Evolutionary conservation across 768 basidiomycete species (phyloP).

Genomic region (Auriscalpium vulgare): DNA sequence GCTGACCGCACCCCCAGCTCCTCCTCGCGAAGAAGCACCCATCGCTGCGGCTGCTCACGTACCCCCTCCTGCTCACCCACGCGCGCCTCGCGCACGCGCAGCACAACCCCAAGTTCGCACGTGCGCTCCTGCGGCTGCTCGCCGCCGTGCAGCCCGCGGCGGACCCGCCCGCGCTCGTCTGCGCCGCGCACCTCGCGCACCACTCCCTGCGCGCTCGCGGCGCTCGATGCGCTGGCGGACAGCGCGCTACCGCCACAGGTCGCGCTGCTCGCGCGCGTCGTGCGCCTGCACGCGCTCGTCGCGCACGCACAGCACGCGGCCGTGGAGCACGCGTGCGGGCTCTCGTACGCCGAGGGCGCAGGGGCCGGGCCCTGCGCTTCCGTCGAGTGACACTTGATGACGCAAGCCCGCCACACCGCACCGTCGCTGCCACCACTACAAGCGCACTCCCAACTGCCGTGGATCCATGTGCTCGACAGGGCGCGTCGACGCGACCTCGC

Average conservation of each 20-base stretch:
- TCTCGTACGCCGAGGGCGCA: slow-evolving; percentile 22
- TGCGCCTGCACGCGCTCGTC: slow-evolving; percentile 48
- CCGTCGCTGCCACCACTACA: no score
- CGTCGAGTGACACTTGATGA: no score
- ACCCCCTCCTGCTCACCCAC: slow-evolving; percentile 53
- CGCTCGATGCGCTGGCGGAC: no score
- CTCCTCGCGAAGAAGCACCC: slow-evolving; percentile 63
- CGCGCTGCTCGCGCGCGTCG: slow-evolving; percentile 40
- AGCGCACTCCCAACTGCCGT: no score
- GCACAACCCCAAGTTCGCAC: slow-evolving; percentile 52
- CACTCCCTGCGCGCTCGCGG: slow-evolving; percentile 25
- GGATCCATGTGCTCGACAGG: no score
- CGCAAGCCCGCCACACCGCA: no score
- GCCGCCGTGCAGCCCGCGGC: slow-evolving; percentile 31
- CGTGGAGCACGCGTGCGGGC: slow-evolving; percentile 43
- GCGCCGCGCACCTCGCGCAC: slow-evolving; percentile 46
- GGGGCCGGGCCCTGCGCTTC: neutral
- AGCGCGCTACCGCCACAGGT: slow-evolving; percentile 37
- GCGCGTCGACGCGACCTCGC: no score
- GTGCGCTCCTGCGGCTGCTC: slow-evolving; percentile 48
- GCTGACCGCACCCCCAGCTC: slow-evolving; percentile 25
- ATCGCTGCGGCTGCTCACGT: slow-evolving; percentile 50
- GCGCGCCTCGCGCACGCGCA: slow-evolving; percentile 47
- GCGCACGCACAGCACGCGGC: slow-evolving; percentile 45
- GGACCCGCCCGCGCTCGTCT: slow-evolving; percentile 46